phyloP scores from a whole-genome alignment of 805 yeast genomes.

The Ogataea allantospora region DNA sequence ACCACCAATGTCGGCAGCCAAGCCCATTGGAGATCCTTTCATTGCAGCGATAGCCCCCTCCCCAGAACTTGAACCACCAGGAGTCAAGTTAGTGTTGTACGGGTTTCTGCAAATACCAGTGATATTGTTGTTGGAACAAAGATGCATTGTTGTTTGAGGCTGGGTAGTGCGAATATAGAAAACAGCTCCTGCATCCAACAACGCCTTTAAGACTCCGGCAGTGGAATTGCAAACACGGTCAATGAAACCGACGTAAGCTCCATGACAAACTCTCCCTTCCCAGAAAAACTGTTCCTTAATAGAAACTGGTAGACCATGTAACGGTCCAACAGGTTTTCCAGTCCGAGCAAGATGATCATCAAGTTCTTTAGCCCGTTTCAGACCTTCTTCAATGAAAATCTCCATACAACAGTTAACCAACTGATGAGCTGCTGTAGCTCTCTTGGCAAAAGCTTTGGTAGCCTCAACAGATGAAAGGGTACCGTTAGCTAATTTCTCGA shows the following conservation, averaged over 20 bases:
- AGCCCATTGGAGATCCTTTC: constrained; percentile 6
- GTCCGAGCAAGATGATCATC: constrained; percentile 48
- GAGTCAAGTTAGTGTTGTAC: constrained; percentile 1
- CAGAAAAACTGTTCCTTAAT: constrained; percentile 56
- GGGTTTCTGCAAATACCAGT: constrained; percentile 6
- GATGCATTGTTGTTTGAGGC: constrained; percentile 8
- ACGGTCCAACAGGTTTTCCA: constrained; percentile 51
- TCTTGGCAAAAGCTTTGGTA: constrained; percentile 45
- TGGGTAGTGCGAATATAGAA: constrained; percentile 8
- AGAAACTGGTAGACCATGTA: constrained; percentile 65
- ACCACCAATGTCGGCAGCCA: constrained; percentile 9
- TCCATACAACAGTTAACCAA: constrained; percentile 49
- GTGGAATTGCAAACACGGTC: constrained; percentile 41
- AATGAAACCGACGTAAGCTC: constrained; percentile 45
- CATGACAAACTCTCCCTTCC: constrained; percentile 51
- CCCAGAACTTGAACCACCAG: constrained; percentile 8
- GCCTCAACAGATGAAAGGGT: constrained; percentile 41
- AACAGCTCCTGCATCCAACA: constrained; percentile 34
- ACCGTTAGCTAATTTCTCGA: constrained; percentile 38
- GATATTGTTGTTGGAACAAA: constrained; percentile 11
- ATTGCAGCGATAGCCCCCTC: constrained; percentile 9
- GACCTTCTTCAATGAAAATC: constrained; percentile 46
- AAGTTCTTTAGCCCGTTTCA: constrained; percentile 46
- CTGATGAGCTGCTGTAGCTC: constrained; percentile 50
- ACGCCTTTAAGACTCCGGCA: constrained; percentile 39